phyloP scores from a whole-genome alignment of 2,329 filamentous ascomycete genomes.

The Fusarium acutatum region DNA sequence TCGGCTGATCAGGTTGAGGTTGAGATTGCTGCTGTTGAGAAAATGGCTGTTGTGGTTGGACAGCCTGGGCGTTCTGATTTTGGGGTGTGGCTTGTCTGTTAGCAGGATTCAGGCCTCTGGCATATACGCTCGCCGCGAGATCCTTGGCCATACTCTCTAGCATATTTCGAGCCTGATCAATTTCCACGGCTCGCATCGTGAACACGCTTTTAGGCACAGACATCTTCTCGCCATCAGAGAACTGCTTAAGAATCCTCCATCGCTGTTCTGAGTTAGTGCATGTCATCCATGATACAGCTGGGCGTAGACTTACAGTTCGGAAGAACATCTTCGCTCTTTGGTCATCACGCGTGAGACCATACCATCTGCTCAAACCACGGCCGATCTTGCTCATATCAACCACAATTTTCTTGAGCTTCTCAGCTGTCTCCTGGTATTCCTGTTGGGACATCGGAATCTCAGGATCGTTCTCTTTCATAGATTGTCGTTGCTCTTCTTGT shows the following conservation, averaged over 20 bases:
- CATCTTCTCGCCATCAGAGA: conserved; percentile 59
- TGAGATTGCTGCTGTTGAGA: conserved; percentile 48
- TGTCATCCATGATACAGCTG: neutral
- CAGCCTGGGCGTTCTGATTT: conserved; percentile 42
- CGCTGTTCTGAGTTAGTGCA: conserved; percentile 56
- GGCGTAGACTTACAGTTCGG: conserved; percentile 55
- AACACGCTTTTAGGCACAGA: conserved; percentile 57
- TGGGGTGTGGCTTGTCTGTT: conserved; percentile 42
- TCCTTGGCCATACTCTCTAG: conserved; percentile 64
- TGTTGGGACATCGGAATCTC: conserved; percentile 59
- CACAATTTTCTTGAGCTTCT: conserved; percentile 54
- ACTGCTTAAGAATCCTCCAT: conserved; percentile 62
- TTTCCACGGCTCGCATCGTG: conserved; percentile 60
- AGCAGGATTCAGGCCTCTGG: conserved; percentile 39
- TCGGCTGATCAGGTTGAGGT: conserved; percentile 33
- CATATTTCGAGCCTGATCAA: conserved; percentile 59
- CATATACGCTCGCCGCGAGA: conserved; percentile 45
- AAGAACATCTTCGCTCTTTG: conserved; percentile 61
- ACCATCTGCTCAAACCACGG: conserved; percentile 58
- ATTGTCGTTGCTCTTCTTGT: conserved; percentile 53
- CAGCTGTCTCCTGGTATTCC: conserved; percentile 54
- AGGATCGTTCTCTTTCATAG: conserved; percentile 50
- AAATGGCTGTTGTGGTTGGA: conserved; percentile 46
- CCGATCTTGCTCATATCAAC: conserved; percentile 56
- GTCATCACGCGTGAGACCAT: conserved; percentile 58